Base-by-base conservation (phyloP, 345 rosid genomes). In the Ailanthus altissimus region DNA sequence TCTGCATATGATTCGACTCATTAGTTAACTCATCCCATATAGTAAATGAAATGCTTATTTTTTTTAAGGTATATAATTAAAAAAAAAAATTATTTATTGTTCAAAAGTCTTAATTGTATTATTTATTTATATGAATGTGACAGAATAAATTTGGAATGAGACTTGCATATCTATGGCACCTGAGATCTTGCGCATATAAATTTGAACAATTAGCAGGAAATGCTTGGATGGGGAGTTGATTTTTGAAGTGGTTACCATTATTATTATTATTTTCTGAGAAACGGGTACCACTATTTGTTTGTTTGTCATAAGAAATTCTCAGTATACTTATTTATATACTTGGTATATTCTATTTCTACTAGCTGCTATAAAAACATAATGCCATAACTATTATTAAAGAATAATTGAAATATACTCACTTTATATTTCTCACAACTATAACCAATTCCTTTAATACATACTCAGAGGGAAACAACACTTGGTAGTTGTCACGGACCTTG, bases 1-100 rank as follows among this genome's bases (percentile, higher is more conserved):
- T 92, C 99, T 95, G 90, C 91, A 87, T 83, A 83, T 47, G 46
- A 69, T 74, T 53, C 21, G n/a, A 20, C 42, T 63, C 43, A 74
- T n/a, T 59, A 32, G 26, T 42, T 42, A 49, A 60, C 13, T 38
- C 0, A 12, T 25, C 14, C 25, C 2, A 42, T 38, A 63, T 23
- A 5, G 7, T n/a, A 67, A 43, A 43, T 43, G 3, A 21, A 43
- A 45, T 45, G 20, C 32, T 67, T 23, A 0, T 2, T 67, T 43
- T 73, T 12, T 8, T 42, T 66, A 32, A 49, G 20, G 3, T 50
- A 18, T 1, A 53, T 53, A 53, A 20, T n/a, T 36, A 9, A 67
- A 32, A 25, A 68, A 12, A 67, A 46, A 71, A n/a, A 8, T 20
- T 28, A 59, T 60, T 60, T 2, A 15, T 13, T 28, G 8, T 63